Conservation (phyloP, 345 rosid species). For the Eucalyptus marginata region DNA sequence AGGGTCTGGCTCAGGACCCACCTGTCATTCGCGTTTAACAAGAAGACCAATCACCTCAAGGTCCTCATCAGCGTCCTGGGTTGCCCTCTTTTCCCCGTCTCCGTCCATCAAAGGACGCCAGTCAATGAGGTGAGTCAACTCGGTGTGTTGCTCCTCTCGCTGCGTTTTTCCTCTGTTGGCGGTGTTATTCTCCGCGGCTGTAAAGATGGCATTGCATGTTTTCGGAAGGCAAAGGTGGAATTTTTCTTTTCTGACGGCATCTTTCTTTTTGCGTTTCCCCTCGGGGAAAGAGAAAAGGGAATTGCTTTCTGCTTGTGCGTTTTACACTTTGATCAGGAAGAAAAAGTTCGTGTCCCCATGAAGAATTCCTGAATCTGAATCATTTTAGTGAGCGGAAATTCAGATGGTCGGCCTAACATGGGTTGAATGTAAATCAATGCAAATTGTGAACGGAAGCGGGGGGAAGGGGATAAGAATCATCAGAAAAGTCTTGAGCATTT, state of each 20-base stretch:
- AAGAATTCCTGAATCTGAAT: background rate
- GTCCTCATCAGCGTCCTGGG: conserved; percentile 72
- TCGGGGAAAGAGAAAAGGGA: background rate
- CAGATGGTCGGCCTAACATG: background rate
- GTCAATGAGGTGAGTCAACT: conserved; percentile 25
- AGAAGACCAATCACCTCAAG: conserved; percentile 45
- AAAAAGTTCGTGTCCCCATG: background rate
- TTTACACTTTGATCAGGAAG: background rate
- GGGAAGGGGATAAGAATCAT: background rate
- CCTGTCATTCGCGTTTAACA: conserved; percentile 18
- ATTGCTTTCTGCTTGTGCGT: background rate
- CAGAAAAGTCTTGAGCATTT: background rate
- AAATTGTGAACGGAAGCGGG: background rate
- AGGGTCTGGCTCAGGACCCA: conserved; percentile 61
- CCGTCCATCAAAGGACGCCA: conserved; percentile 29
- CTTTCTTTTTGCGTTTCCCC: background rate
- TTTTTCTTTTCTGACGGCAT: background rate
- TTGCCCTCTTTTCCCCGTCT: conserved; percentile 84
- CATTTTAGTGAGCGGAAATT: background rate
- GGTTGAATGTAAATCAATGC: background rate
- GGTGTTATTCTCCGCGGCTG: background rate
- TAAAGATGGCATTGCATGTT: background rate
- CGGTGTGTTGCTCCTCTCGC: background rate
- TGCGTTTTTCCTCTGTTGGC: background rate
- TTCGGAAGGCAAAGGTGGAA: background rate